Evolutionary conservation across 805 yeast genomes (phyloP).

Genomic region (Candida nemodendra): DNA sequence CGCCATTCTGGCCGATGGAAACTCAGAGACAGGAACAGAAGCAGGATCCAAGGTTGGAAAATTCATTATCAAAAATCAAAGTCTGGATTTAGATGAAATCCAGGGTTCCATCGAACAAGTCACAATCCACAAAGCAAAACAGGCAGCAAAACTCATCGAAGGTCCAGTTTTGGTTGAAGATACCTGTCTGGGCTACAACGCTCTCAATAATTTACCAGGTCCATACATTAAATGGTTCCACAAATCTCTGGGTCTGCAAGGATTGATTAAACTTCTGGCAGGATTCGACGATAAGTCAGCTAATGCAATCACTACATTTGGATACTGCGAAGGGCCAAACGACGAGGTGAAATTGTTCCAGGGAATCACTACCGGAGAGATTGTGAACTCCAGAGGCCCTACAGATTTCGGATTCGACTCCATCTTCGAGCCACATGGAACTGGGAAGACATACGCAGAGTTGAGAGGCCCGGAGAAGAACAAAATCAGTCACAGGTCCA

Average conservation of each 20-base stretch:
- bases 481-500: conserved; percentile 80
- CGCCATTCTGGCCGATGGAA: conserved; percentile 57
- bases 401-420: conserved; percentile 94
- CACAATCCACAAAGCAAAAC: conserved; percentile 72
- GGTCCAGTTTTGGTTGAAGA: conserved; percentile 96
- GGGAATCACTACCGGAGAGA: conserved; percentile 78
- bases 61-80: conserved; percentile 54
- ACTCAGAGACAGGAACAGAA: conserved; percentile 19
- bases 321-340: conserved; percentile 82
- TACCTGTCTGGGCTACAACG: conserved; percentile 83
- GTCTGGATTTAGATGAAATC: conserved; percentile 82
- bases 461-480: conserved; percentile 78
- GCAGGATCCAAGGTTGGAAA: conserved; percentile 43
- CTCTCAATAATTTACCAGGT: conserved; percentile 83
- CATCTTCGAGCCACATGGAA: conserved; percentile 80
- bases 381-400: conserved; percentile 78
- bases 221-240: conserved; percentile 91
- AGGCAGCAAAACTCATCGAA: conserved; percentile 58
- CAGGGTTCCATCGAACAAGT: conserved; percentile 88
- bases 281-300: conserved; percentile 86
- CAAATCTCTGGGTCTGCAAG: conserved; percentile 68
- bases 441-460: conserved; percentile 79
- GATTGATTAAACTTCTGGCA: conserved; percentile 71
- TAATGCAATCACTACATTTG: conserved; percentile 88
- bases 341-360: conserved; percentile 72